Evolutionary conservation across 1,139 yeast genomes (phyloP).

Genomic region (Pneumocystis oryctolagi): DNA sequence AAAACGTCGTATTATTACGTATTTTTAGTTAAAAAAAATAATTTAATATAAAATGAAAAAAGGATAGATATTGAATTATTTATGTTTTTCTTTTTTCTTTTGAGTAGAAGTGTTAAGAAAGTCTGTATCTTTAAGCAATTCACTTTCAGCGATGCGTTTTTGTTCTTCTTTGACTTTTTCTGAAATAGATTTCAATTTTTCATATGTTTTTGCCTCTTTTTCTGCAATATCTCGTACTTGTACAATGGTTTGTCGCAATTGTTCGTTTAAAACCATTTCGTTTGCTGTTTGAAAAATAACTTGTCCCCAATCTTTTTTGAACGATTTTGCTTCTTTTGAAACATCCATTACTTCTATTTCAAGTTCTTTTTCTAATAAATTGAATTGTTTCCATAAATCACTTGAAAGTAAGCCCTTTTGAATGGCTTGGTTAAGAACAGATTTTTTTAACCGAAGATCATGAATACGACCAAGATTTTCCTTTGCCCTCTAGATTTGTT

Average conservation of each 20-base stretch:
- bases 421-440: constrained; percentile 52
- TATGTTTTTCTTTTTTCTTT: not conserved
- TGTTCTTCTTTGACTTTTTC: constrained; percentile 1
- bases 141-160: constrained; percentile 1
- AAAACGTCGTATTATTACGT: not conserved
- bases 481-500: constrained; percentile 58
- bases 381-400: constrained; percentile 65
- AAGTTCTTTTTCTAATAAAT: constrained; percentile 59
- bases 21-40: not conserved
- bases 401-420: constrained; percentile 88
- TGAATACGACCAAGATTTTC: constrained; percentile 57
- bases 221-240: constrained; percentile 9
- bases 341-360: constrained; percentile 69
- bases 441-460: constrained; percentile 58
- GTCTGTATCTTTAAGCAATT: not conserved
- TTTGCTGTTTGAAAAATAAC: constrained; percentile 64
- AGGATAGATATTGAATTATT: not conserved
- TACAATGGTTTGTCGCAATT: constrained; percentile 5
- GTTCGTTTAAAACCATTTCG: constrained; percentile 35
- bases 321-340: constrained; percentile 57
- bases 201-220: constrained; percentile 1
- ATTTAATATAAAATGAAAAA: not conserved
- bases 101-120: not conserved
- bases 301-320: constrained; percentile 70
- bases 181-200: not conserved